A percentile compares a stretch with the other conserved stretches of the same genome.
Evolutionary conservation across 306 rosid genomes (phyloP).

Genomic region (Vicia villosa): DNA sequence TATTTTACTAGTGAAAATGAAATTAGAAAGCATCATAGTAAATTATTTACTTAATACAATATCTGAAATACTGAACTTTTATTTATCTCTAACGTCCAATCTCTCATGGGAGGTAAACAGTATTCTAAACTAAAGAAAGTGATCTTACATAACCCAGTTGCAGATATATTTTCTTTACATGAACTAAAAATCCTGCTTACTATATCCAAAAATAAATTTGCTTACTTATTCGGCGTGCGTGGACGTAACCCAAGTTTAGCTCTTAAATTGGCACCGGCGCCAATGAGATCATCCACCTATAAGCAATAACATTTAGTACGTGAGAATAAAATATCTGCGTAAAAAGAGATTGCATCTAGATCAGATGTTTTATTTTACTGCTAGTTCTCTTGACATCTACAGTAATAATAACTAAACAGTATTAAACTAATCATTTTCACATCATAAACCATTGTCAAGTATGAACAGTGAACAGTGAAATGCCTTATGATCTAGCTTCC

Average conservation of each 20-base stretch:
- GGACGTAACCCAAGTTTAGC: constrained; percentile 59
- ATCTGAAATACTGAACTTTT: neutral
- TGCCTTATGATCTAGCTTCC: neutral
- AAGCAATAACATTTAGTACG: constrained; percentile 14
- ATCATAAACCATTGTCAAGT: constrained; percentile 16
- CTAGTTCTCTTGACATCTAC: neutral
- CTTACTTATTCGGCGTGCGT: constrained; percentile 56
- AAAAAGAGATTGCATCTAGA: constrained; percentile 10
- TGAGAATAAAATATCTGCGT: neutral
- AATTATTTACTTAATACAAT: neutral
- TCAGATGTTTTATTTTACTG: neutral
- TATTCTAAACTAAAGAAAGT: constrained; percentile 5
- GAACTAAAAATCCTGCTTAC: constrained; percentile 37
- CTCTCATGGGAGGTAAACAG: neutral
- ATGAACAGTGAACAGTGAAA: too few species aligned
- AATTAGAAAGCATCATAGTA: too few species aligned
- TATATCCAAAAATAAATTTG: neutral
- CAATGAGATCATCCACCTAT: constrained; percentile 72
- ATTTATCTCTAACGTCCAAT: neutral
- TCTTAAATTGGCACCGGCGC: constrained; percentile 73
- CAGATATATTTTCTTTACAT: neutral
- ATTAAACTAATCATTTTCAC: neutral
- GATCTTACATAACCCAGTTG: constrained; percentile 20
- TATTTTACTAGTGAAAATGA: too few species aligned
- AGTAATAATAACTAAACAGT: neutral